phyloP scores from a whole-genome alignment of 345 rosid species.

The Brassica napus region DNA sequence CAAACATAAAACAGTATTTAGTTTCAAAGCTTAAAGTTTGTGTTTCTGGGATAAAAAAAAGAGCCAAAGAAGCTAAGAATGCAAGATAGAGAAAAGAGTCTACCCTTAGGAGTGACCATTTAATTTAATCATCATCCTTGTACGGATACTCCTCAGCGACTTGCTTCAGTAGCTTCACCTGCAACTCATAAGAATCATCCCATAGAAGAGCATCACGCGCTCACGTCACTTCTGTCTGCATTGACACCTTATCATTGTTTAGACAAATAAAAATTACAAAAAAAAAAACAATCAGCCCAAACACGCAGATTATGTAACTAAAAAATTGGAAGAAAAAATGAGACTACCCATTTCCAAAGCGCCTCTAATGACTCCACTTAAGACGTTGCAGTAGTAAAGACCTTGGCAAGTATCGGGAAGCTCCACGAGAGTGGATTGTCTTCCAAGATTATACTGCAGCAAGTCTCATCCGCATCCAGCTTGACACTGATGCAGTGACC shows the following conservation, averaged over 20 bases:
- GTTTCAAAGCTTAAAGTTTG: background rate
- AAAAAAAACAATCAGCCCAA: background rate
- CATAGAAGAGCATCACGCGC: constrained; percentile 75
- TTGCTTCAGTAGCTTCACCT: constrained; percentile 85
- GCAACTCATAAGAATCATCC: constrained; percentile 81
- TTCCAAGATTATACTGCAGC: constrained; percentile 78
- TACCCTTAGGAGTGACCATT: too few species aligned
- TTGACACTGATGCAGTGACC: constrained; percentile 75
- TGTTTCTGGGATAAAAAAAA: background rate
- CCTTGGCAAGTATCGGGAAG: constrained; percentile 96
- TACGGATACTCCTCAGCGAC: constrained; percentile 88
- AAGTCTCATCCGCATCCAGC: constrained; percentile 84
- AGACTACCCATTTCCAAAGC: constrained; percentile 84
- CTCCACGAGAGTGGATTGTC: constrained; percentile 92
- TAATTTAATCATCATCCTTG: constrained; percentile 81
- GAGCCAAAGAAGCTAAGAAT: background rate
- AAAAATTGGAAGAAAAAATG: background rate
- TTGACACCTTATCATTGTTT: constrained; percentile 62
- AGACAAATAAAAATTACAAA: background rate
- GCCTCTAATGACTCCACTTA: constrained; percentile 89
- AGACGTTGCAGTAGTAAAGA: constrained; percentile 81
- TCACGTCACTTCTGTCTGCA: constrained; percentile 96
- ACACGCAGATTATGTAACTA: background rate
- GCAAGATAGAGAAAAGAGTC: too few species aligned
- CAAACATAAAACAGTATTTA: background rate